phyloP scores from a whole-genome alignment of 768 basidiomycete species.

The Mycena maculata region DNA sequence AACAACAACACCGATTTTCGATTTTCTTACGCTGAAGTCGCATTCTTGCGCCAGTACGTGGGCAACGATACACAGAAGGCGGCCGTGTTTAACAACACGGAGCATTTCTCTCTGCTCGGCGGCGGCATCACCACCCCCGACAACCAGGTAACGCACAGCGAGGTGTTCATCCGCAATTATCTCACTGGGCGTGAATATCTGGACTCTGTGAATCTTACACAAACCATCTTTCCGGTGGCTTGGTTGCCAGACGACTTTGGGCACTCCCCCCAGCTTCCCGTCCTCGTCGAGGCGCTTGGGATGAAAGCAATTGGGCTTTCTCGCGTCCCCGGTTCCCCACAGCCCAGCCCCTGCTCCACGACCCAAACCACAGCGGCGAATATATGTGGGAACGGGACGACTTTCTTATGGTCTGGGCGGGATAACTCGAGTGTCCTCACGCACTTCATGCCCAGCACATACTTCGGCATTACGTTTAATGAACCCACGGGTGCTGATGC shows the following conservation, averaged over 20 bases:
- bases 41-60: constrained; percentile 1
- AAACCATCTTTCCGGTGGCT: constrained; percentile 12
- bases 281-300: constrained; percentile 15
- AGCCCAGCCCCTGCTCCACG: constrained; percentile 3
- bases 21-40: constrained; percentile 11
- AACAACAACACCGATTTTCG: constrained; percentile 3
- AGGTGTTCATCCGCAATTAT: constrained; percentile 20
- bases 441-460: constrained; percentile 1
- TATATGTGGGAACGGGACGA: constrained; percentile 1
- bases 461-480: constrained; percentile 5
- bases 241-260: constrained; percentile 16
- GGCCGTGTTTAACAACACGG: background rate
- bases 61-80: background rate
- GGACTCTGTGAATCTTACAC: background rate
- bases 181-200: constrained; percentile 16
- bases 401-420: background rate
- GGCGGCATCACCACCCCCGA: constrained; percentile 17
- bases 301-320: constrained; percentile 20
- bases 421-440: constrained; percentile 1
- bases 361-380: background rate
- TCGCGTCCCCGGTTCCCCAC: constrained; percentile 14
- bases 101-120: constrained; percentile 13
- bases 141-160: constrained; percentile 16
- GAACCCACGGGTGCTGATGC: background rate
- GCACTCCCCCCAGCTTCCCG: constrained; percentile 16